Conservation (phyloP, 257 asterid species). For the Nicotiana tomentosiformis region DNA sequence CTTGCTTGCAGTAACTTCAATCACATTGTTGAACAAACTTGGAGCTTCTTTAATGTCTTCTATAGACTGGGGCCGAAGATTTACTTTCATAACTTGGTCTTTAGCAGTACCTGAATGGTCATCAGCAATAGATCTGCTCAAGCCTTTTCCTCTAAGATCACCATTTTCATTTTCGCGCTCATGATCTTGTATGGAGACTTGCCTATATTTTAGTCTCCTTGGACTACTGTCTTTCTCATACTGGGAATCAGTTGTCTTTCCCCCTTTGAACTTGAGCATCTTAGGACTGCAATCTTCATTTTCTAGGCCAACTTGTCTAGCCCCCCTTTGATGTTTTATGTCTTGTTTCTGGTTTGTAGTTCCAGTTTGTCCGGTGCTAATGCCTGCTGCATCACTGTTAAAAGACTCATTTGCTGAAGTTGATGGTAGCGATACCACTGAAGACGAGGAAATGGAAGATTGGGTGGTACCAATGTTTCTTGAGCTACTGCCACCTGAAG, state of each 20-base stretch:
- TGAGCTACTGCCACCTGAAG: not conserved
- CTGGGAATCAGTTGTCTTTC: not conserved
- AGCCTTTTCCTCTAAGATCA: not conserved
- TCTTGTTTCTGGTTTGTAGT: not conserved
- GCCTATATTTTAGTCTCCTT: not conserved
- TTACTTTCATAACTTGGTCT: not conserved
- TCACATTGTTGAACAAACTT: constrained; percentile 18
- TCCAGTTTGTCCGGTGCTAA: not conserved
- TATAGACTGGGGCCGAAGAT: not conserved
- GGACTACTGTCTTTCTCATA: not conserved
- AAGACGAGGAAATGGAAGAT: not conserved
- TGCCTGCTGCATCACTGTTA: not conserved
- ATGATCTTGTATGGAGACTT: not conserved
- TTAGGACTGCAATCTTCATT: constrained; percentile 3
- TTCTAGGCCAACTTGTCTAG: not conserved
- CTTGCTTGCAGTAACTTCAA: constrained; percentile 50
- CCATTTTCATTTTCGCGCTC: not conserved
- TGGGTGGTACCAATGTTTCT: not conserved
- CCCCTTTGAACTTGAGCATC: not conserved
- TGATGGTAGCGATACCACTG: not conserved
- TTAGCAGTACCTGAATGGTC: not conserved
- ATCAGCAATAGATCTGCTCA: not conserved
- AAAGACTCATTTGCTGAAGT: not conserved
- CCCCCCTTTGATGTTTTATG: not conserved
- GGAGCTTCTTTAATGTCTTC: not conserved